Percentiles rank a stretch among this genome's conserved stretches.
Conservation (phyloP, 2,329 filamentous ascomycete species). For the Aspergillus persii region DNA sequence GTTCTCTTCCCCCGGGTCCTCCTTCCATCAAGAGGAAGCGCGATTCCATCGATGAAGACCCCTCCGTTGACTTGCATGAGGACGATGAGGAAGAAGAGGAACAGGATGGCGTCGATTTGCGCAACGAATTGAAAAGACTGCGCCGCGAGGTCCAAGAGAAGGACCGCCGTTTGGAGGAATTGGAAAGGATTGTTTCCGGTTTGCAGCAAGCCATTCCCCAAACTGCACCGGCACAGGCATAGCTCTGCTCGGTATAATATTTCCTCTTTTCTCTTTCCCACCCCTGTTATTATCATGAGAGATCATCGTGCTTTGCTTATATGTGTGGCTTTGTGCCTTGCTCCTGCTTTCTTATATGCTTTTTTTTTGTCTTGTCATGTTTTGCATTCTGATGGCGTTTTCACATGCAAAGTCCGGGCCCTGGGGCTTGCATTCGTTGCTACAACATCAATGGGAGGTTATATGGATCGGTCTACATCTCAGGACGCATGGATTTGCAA, state of each 20-base stretch:
- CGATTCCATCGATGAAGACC: slow-evolving; percentile 30
- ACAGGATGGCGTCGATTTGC: slow-evolving; percentile 48
- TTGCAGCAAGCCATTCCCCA: slow-evolving; percentile 39
- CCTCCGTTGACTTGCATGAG: slow-evolving; percentile 26
- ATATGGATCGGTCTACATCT: slow-evolving; percentile 24
- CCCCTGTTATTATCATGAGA: slow-evolving; percentile 10
- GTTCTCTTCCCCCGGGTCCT: slow-evolving; percentile 28
- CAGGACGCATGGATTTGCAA: slow-evolving; percentile 20
- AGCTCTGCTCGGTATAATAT: slow-evolving; percentile 1
- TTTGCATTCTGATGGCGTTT: slow-evolving; percentile 37
- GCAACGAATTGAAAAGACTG: slow-evolving; percentile 65
- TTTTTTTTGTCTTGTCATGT: slow-evolving; percentile 11
- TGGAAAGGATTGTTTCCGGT: slow-evolving; percentile 39
- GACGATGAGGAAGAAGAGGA: slow-evolving; percentile 20
- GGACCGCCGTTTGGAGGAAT: slow-evolving; percentile 42
- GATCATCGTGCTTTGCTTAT: slow-evolving; percentile 9
- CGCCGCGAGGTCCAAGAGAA: slow-evolving; percentile 63
- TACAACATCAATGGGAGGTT: slow-evolving; percentile 22
- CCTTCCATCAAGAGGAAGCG: slow-evolving; percentile 35
- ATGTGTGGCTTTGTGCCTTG: slow-evolving; percentile 5
- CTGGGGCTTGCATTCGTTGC: slow-evolving; percentile 16
- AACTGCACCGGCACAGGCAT: slow-evolving; percentile 19
- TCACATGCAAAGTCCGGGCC: slow-evolving; percentile 20
- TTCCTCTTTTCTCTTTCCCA: slow-evolving; percentile 4
- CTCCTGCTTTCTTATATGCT: slow-evolving; percentile 3